Percentiles rank a stretch among this genome's conserved stretches.
phyloP scores from a whole-genome alignment of 108 stramenopile species.

The Fistulifera pelliculosa region DNA sequence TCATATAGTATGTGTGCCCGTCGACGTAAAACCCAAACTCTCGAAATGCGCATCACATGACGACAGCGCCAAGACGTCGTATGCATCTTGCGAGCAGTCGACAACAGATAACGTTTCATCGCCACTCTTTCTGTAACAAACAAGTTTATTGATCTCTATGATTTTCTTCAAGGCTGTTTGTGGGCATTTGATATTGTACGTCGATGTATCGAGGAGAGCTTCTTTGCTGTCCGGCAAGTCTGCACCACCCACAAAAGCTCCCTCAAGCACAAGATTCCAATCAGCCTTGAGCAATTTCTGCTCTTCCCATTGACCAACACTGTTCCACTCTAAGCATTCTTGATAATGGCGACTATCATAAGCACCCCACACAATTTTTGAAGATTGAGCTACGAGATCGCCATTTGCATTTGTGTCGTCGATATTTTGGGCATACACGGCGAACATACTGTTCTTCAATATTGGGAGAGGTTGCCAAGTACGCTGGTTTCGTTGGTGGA shows the following conservation, averaged over 20 bases:
- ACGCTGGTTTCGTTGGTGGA: conserved; percentile 25
- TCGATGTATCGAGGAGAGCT: conserved; percentile 90
- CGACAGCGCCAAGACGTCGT: conserved; percentile 31
- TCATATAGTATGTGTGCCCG: conserved; percentile 25
- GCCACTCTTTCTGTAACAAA: conserved; percentile 28
- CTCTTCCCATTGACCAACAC: conserved; percentile 28
- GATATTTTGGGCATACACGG: conserved; percentile 22
- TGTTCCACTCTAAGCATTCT: conserved; percentile 46
- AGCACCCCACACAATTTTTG: conserved; percentile 40
- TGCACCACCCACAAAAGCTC: conserved; percentile 45
- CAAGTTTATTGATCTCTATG: conserved; percentile 41
- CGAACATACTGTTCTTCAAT: conserved; percentile 21
- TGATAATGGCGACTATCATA: conserved; percentile 33
- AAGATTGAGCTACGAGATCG: conserved; percentile 8
- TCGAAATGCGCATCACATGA: conserved; percentile 36
- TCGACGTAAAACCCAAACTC: conserved; percentile 34
- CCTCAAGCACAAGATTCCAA: conserved; percentile 84
- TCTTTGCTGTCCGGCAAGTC: conserved; percentile 27
- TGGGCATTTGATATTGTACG: conserved; percentile 87
- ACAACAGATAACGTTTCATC: conserved; percentile 9
- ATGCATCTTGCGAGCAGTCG: conserved; percentile 14
- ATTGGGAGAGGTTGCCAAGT: conserved; percentile 15
- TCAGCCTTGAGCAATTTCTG: conserved; percentile 33
- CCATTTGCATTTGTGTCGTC: conserved; percentile 26
- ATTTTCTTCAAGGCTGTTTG: conserved; percentile 45